Percentiles rank a stretch among this genome's conserved stretches.
Evolutionary conservation across 2,329 filamentous ascomycete species (phyloP).

Genomic region (Calonectria montana): DNA sequence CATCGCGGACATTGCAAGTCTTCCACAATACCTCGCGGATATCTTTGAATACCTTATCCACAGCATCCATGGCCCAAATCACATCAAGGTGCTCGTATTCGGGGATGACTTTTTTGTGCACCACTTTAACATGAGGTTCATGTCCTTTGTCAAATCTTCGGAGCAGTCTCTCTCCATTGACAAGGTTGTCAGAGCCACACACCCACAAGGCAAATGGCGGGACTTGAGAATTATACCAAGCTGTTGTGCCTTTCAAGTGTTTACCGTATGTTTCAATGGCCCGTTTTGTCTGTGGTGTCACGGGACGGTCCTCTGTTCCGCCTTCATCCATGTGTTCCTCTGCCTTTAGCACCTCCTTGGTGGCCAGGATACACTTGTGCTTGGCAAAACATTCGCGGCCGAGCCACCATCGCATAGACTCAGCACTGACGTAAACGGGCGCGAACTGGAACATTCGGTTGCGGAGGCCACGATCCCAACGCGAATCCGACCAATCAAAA

Average conservation of each 20-base stretch:
- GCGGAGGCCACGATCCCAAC: conserved; percentile 85
- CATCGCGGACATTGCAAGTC: conserved; percentile 68
- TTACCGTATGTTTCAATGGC: conserved; percentile 49
- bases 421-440: conserved; percentile 88
- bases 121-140: conserved; percentile 84
- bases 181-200: conserved; percentile 83
- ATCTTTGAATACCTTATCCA: conserved; percentile 85
- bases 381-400: conserved; percentile 82
- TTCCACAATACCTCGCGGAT: conserved; percentile 86
- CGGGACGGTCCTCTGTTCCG: conserved; percentile 22
- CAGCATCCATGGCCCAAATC: conserved; percentile 91
- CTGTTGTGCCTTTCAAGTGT: conserved; percentile 62
- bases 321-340: conserved; percentile 71
- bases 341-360: conserved; percentile 73
- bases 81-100: conserved; percentile 96
- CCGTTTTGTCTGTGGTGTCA: conserved; percentile 37
- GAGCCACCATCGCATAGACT: conserved; percentile 97
- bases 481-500: conserved; percentile 85
- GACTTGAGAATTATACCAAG: conserved; percentile 85
- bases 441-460: conserved; percentile 92
- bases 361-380: conserved; percentile 89
- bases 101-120: conserved; percentile 85
- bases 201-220: conserved; percentile 93
- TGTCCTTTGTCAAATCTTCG: conserved; percentile 78
- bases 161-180: conserved; percentile 82